Base-by-base conservation (phyloP, 2,329 filamentous ascomycete species). In the Cytospora mali region DNA sequence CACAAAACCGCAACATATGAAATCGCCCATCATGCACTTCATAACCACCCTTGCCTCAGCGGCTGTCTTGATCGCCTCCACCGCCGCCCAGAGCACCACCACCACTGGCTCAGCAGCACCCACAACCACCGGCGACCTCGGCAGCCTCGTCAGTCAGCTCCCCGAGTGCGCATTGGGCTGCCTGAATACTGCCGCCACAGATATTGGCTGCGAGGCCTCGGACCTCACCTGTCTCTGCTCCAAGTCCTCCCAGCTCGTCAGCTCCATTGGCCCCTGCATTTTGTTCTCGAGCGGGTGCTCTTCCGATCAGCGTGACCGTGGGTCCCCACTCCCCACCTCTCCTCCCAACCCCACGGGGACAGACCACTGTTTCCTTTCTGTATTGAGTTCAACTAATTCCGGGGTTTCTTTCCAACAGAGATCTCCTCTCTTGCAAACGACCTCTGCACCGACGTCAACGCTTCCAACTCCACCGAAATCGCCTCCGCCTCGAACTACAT, bases 201-300 rank as follows among this genome's bases (percentile, higher is more conserved):
- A 52, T 16, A 59, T 71, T 50, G 56, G 59, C 64, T 73, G 71
- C 61, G 56, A 18, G 1, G 56, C 62, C 1, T 62, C 69, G 6
- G 68, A 72, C 61, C 62, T 73, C 16, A 28, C 65, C n/a, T 73
- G 71, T 55, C 62, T 72, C 49, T 69, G 68, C 61, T 46, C 62
- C 55, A 68, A 66, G 25, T 42, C 55, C 18, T 14, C 27, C 14
- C 23, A 59, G 7, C 66, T 69, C 5, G 42, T 69, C 53, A 27
- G 58, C 4, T 48, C 65, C 13, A 58, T 69, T 5, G 67, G 61
- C 16, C 55, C 68, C 3, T 71, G 70, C 49, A 55, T 71, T 13
- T 4, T 69, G 4, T 18, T 62, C 16, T 28, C 42, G 28, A 62
- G 62, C 46, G 39, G 21, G 1, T 66, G 64, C 52, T 58, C 61